A percentile compares a stretch with the other conserved stretches of the same genome.
Conservation (phyloP, 2,329 filamentous ascomycete genomes). For the Septoria petroselini region DNA sequence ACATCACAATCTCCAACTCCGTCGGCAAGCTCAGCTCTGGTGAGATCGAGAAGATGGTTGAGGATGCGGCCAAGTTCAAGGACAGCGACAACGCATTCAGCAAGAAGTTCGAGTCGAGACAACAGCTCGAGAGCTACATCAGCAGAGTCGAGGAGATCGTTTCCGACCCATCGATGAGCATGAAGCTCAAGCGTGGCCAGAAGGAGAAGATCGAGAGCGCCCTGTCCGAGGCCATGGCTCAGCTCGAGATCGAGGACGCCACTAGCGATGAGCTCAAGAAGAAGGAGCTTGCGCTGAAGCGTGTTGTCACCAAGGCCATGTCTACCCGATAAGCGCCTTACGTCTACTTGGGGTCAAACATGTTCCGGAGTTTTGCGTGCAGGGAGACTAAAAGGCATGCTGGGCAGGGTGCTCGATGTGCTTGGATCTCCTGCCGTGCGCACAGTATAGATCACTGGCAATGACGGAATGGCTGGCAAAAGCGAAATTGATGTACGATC, state of each 20-base stretch:
- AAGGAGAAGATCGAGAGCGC: slow-evolving; percentile 99
- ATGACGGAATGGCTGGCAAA: slow-evolving; percentile 29
- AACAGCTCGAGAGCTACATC: slow-evolving; percentile 99
- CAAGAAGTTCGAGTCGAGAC: slow-evolving; percentile 98
- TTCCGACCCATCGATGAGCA: slow-evolving; percentile 88
- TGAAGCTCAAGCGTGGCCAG: slow-evolving; percentile 98
- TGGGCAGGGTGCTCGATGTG: slow-evolving; percentile 20
- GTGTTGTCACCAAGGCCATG: slow-evolving; percentile 83
- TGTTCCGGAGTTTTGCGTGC: slow-evolving; percentile 28
- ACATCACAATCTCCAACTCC: slow-evolving; percentile 99
- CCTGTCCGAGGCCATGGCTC: slow-evolving; percentile 94
- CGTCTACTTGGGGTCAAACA: slow-evolving; percentile 22
- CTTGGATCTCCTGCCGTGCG: slow-evolving; percentile 21
- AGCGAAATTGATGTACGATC: slow-evolving; percentile 31
- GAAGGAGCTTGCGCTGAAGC: slow-evolving; percentile 98
- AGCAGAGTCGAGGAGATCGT: slow-evolving; percentile 98
- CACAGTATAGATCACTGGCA: slow-evolving; percentile 28
- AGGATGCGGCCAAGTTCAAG: slow-evolving; percentile 98
- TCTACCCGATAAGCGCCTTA: slow-evolving; percentile 36
- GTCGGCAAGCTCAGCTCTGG: slow-evolving; percentile 92
- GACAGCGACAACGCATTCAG: slow-evolving; percentile 94
- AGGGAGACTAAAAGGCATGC: slow-evolving; percentile 22
- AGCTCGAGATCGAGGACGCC: slow-evolving; percentile 93
- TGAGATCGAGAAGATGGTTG: slow-evolving; percentile 98
- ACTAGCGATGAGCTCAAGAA: slow-evolving; percentile 95